Conservation (phyloP, 768 basidiomycete genomes). For the Tubosaeta sp. region DNA sequence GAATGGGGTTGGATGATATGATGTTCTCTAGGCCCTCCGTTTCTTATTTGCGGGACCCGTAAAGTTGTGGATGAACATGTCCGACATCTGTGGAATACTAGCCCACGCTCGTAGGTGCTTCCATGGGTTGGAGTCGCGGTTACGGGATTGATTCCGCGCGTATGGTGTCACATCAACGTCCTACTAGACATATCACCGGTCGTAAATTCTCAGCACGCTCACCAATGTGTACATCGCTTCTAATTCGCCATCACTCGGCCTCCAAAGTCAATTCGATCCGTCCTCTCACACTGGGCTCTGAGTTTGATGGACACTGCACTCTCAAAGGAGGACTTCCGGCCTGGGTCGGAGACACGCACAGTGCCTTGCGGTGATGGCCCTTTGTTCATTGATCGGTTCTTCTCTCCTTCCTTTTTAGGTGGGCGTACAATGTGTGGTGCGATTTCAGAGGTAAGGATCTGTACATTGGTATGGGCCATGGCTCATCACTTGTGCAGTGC, state of each 20-base stretch:
- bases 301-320: background rate
- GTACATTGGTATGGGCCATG: background rate
- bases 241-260: background rate
- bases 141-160: background rate
- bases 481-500: background rate
- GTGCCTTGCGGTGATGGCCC: background rate
- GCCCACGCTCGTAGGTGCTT: too few relatives aligned
- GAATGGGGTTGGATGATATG: too few relatives aligned
- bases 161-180: background rate
- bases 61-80: background rate
- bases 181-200: background rate
- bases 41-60: too few relatives aligned
- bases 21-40: too few relatives aligned
- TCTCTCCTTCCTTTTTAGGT: background rate
- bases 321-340: background rate
- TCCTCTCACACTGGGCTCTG: background rate
- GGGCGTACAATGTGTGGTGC: background rate
- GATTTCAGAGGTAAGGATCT: background rate
- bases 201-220: background rate
- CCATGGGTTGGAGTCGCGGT: too few relatives aligned
- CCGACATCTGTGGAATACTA: background rate
- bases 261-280: background rate
- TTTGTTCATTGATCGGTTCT: background rate
- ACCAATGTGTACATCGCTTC: background rate
- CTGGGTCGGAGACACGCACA: background rate